Evolutionary conservation across 495 filamentous ascomycete genomes (phyloP).

Genomic region (Neurospora hispaniola): DNA sequence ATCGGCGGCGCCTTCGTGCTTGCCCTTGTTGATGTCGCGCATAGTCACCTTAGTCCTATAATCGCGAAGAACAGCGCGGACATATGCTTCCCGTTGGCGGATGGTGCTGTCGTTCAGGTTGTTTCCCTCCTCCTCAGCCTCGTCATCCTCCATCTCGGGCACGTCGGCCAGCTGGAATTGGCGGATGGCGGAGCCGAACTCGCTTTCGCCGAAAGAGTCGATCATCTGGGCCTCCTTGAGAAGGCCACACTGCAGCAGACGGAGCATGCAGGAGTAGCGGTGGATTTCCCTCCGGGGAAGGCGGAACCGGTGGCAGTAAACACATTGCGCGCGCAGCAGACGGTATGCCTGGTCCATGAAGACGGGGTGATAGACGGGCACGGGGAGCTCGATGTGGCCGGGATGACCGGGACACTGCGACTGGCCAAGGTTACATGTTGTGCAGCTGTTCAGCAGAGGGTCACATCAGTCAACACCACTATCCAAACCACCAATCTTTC

Average conservation of each 20-base stretch:
- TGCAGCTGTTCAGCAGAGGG: conserved; percentile 48
- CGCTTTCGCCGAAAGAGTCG: conserved; percentile 44
- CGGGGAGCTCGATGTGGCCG: conserved; percentile 90
- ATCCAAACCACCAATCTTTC: background rate
- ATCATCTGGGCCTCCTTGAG: conserved; percentile 62
- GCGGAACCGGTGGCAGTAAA: conserved; percentile 77
- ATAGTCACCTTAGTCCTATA: conserved; percentile 38
- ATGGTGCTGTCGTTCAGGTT: conserved; percentile 38
- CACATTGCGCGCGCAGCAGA: conserved; percentile 74
- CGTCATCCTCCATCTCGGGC: conserved; percentile 11
- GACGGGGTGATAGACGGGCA: conserved; percentile 83
- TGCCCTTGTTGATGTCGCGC: conserved; percentile 47
- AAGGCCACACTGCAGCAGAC: conserved; percentile 75
- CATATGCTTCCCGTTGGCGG: conserved; percentile 56
- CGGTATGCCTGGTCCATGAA: conserved; percentile 86
- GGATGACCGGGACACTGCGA: conserved; percentile 82
- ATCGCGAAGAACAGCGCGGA: conserved; percentile 51
- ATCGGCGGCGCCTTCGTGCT: conserved; percentile 72
- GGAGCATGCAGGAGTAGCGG: conserved; percentile 72
- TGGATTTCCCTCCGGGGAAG: conserved; percentile 63
- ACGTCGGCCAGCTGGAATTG: conserved; percentile 14
- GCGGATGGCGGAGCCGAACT: conserved; percentile 21
- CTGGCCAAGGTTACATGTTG: conserved; percentile 73
- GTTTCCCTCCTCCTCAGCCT: conserved; percentile 22
- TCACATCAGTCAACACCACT: conserved; percentile 11